Conservation (phyloP, 441 rosid genomes). For the Macaranga tanarius region DNA sequence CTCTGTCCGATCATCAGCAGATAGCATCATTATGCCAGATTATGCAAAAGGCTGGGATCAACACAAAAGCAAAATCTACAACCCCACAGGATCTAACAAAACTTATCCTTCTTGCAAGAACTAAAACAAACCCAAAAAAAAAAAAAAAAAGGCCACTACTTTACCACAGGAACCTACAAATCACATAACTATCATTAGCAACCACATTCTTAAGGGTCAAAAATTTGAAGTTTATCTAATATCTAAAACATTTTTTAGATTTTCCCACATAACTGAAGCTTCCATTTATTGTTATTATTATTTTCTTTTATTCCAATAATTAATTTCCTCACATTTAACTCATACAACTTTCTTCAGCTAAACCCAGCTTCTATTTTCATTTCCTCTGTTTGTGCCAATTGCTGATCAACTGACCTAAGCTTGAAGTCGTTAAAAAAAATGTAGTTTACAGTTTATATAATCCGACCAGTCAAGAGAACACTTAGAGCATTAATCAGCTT, state of each 20-base stretch:
- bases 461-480: not conserved
- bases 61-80: not conserved
- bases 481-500: no score
- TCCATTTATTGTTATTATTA: no score
- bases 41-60: no score
- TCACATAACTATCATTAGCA: no score
- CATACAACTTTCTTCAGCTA: not conserved
- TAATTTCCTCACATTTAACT: not conserved
- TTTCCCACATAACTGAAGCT: not conserved
- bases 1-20: slow-evolving; percentile 42
- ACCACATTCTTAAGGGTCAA: not conserved
- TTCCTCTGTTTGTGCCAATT: not conserved
- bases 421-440: no score
- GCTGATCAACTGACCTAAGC: no score
- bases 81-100: not conserved
- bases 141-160: not conserved
- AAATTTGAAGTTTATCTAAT: no score
- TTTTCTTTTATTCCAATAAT: no score
- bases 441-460: not conserved
- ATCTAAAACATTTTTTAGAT: no score
- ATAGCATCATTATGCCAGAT: slow-evolving; percentile 15
- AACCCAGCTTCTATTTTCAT: not conserved
- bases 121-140: not conserved
- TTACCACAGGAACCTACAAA: not conserved
- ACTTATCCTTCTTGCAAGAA: not conserved